phyloP scores from a whole-genome alignment of 805 yeast species.

The Kodamaea hsintzibuensis region DNA sequence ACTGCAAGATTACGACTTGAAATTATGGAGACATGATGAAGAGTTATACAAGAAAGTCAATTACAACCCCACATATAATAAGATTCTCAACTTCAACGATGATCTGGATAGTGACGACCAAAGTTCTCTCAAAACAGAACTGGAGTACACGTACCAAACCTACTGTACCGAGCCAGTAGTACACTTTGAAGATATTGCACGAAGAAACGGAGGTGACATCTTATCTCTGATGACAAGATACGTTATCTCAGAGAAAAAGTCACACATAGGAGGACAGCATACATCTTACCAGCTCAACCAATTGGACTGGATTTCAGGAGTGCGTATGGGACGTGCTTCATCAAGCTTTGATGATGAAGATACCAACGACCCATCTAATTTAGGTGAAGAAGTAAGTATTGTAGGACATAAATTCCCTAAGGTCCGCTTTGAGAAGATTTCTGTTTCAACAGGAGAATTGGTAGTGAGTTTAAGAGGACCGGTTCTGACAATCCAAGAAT shows the following conservation, averaged over 20 bases:
- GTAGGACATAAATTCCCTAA: slow-evolving; percentile 90
- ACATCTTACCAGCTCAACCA: slow-evolving; percentile 56
- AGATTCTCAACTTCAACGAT: slow-evolving; percentile 20
- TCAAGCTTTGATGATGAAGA: slow-evolving; percentile 24
- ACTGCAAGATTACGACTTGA: slow-evolving; percentile 72
- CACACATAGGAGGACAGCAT: slow-evolving; percentile 22
- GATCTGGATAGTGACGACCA: slow-evolving; percentile 17
- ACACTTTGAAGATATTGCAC: slow-evolving; percentile 31
- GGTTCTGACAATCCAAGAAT: slow-evolving; percentile 15
- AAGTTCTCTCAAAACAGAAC: neutral
- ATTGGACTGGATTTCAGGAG: slow-evolving; percentile 92
- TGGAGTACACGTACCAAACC: slow-evolving; percentile 28
- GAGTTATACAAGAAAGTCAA: slow-evolving; percentile 36
- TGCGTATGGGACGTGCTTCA: slow-evolving; percentile 64
- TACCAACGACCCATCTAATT: slow-evolving; percentile 50
- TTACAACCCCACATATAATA: slow-evolving; percentile 37
- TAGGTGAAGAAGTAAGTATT: slow-evolving; percentile 89
- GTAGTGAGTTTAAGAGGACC: slow-evolving; percentile 76
- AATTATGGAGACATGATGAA: slow-evolving; percentile 71
- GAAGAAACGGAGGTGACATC: slow-evolving; percentile 34
- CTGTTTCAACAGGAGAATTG: slow-evolving; percentile 82
- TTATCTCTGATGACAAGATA: slow-evolving; percentile 39
- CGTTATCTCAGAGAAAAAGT: slow-evolving; percentile 33
- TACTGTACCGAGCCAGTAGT: slow-evolving; percentile 40
- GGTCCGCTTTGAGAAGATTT: slow-evolving; percentile 79